Percentiles rank a stretch among this genome's conserved stretches.
These are phyloP conservation scores for Podaxis rugospora DNA, from an alignment of 768 basidiomycete genomes.

Conservation along the genomic window DNA sequence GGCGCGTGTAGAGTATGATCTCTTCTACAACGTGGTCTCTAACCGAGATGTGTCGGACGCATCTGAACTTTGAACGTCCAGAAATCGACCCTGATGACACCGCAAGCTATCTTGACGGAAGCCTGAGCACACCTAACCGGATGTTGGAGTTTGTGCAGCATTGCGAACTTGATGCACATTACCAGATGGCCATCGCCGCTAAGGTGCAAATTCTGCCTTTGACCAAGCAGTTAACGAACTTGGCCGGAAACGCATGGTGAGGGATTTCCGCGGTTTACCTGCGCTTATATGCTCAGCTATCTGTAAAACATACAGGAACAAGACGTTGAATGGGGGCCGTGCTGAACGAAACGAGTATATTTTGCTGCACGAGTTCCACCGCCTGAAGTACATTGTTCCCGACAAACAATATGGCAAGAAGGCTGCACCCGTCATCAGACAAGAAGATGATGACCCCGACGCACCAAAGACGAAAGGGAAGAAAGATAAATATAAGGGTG, in stretches of 20 bases:
- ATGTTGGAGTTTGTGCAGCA: conserved; percentile 88
- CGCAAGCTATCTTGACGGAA: conserved; percentile 83
- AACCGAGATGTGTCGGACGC: conserved; percentile 93
- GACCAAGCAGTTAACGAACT: conserved; percentile 89
- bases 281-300: not conserved
- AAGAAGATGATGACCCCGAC: conserved; percentile 39
- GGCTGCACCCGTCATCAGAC: conserved; percentile 40
- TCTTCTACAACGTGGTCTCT: conserved; percentile 97
- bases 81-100: conserved; percentile 98
- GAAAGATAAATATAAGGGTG: conserved; percentile 97
- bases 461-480: conserved; percentile 62
- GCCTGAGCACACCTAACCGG: conserved; percentile 66
- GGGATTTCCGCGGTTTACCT: conserved; percentile 16
- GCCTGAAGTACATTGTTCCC: conserved; percentile 92
- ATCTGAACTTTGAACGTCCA: conserved; percentile 80
- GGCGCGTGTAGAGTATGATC: conserved; percentile 76
- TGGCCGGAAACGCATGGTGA: conserved; percentile 96
- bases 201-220: conserved; percentile 93
- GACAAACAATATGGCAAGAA: conserved; percentile 91
- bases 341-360: conserved; percentile 99
- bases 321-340: conserved; percentile 94
- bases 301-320: conserved; percentile 61
- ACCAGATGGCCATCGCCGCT: conserved; percentile 93
- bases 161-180: conserved; percentile 94
- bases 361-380: conserved; percentile 95